Evolutionary conservation across 306 rosid species (phyloP), one percentile per base, ranked within the genome.

Genomic region (Acmispon strigosus): DNA sequence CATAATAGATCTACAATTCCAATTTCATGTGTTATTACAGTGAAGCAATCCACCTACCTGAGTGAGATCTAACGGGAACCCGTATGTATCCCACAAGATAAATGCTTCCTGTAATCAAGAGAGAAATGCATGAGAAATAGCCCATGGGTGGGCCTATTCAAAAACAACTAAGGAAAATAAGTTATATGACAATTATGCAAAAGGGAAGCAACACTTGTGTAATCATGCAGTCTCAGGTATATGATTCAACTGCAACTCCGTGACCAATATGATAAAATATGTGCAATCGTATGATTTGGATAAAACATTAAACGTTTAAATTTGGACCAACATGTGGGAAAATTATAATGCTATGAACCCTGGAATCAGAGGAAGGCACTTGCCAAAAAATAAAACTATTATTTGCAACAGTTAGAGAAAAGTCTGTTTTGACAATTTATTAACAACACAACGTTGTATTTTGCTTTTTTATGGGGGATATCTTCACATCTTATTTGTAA

Each of bases 31-130:
- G 43, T 61, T 27, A 63, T 18, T 32, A n/a, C 47, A 8, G 16
- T 49, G 44, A 72, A 77, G 19, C 69, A 80, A 47, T 34, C 48
- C 72, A 57, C 48, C 74, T 73, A 94, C 99, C 96, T 94, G 97
- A 70, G 99, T 94, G 83, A 94, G 88, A 84, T 94, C 99, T 67
- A 94, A 76, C 3, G 99, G 99, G 80, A 94, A 94, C 37, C 99
- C 99, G 67, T 52, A 94, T 0, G 99, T 91, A 70, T 94, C 99
- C 99, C 97, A 94, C 87, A 94, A 81, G 78, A 91, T 76, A 85
- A 94, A 94, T 41, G 96, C 99, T 66, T 91, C 99, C 99, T 94
- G 74, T 81, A 81, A 52, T 62, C 74, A 77, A 66, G 69, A 51
- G 68, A 69, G 4, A 78, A 69, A 24, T 62, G 72, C 19, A 70